Base-by-base conservation (phyloP, 805 yeast genomes). In the Candida xyloterini region DNA sequence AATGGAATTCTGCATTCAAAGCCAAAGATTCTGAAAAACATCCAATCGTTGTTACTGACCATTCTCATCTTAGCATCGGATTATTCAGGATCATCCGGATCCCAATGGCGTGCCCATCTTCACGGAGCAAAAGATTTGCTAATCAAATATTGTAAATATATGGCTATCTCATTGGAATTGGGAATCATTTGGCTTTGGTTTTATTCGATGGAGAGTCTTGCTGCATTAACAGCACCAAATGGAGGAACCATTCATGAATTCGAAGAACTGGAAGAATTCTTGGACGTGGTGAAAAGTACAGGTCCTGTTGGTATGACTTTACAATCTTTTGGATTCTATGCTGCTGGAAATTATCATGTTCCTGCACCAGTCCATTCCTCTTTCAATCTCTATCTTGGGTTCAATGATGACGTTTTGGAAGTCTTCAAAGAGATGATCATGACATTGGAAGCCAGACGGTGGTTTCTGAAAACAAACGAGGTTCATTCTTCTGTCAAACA, bases 21-120 rank as follows among this genome's bases (percentile, higher is more conserved):
- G 30, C 51, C 46, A 52, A 64, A 49, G 61, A 70, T 46, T n/a
- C 47, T 62, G 40, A 69, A 73, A 26, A 81, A 83, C 50, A 79
- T 83, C 23, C 91, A 84, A 51, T 78, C 86, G 0, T 73, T 84
- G 5, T 67, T 84, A 10, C 57, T 84, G 23, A 84, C 93, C 0
- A 84, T 83, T 2, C 66, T 84, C 26, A 64, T 84, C 21, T 62
- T 84, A 16, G 84, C 90, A 0, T 70, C 80, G 1, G 81, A 80
- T 23, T 78, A 76, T 52, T 81, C 85, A 0, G 70, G 78, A 2
- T 72, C 78, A 7, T 65, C 69, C 7, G 78, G 76, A 34, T 73
- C 76, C 26, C 74, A 76, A 47, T 81, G 88, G 89, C 63, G 84
- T 43, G 76, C 83, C 0, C 88, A 81, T 61, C 60, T 81, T 13